Base-by-base conservation (phyloP, 305 asterid genomes). In the Stenogyne calaminthoides region DNA sequence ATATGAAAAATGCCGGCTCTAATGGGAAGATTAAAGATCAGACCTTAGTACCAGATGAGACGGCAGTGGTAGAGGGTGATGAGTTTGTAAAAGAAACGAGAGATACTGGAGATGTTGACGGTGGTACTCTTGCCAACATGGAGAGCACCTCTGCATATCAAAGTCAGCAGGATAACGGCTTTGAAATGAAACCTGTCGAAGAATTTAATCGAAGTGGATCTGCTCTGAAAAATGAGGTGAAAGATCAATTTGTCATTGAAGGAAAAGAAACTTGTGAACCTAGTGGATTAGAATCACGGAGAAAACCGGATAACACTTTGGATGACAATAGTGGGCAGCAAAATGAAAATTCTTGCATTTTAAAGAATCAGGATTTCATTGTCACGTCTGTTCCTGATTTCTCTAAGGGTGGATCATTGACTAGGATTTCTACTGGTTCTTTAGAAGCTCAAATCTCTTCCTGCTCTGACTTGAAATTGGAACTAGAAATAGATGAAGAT, bases 401-500 rank as follows among this genome's bases (percentile, higher is more conserved):
- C 64, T 81, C 81, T 47, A 83, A 75, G 71, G 71, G 47, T 70
- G 80, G 70, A 63, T 25, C 36, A 5, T 60, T 62, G 73, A 68
- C 70, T 29, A 47, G 54, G 73, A 58, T 63, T 47, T 68, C 81
- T 67, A 71, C 71, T 64, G 82, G 47, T 71, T 64, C 87, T 47
- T 16, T 68, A 54, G 89, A 83, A 73, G 85, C 81, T 67, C 80
- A 77, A 37, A 76, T 76, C 42, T 80, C 82, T 52, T 75, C 84
- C 36, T 80, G 40, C 59, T 37, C 79, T 64, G 84, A 83, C 65
- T 67, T 77, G 66, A 81, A 70, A 69, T 71, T 78, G 76, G 80
- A 64, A 18, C 83, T 51, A 27, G 80, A 80, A 80, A 84, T 78
- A 72, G 96, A 90, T 58, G 99, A 95, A 82, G 96, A 89, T 25